phyloP scores from a whole-genome alignment of 2,329 filamentous ascomycete species.

The Paradendryphiella salina region DNA sequence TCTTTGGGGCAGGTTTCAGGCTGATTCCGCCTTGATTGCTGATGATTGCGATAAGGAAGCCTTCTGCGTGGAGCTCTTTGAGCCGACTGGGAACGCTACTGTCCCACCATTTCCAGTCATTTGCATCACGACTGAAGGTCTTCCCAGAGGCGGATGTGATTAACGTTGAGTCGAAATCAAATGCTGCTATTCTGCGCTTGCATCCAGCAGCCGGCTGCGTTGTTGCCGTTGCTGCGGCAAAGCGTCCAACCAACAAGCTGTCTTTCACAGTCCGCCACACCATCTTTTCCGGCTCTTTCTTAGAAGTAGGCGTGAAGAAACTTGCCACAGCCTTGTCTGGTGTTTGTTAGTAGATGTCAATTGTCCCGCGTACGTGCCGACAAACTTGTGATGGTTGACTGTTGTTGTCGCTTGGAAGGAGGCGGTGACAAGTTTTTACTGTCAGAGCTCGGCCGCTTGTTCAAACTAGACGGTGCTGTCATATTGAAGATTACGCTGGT shows the following conservation, averaged over 20 bases:
- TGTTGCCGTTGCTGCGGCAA: conserved; percentile 56
- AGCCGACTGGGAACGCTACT: conserved; percentile 67
- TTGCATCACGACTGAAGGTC: conserved; percentile 68
- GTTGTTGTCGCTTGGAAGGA: conserved; percentile 58
- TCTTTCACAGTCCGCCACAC: conserved; percentile 69
- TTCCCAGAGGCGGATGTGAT: conserved; percentile 80
- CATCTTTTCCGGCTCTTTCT: conserved; percentile 78
- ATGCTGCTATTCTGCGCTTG: conserved; percentile 42
- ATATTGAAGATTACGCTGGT: conserved; percentile 16
- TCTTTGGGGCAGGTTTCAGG: conserved; percentile 72
- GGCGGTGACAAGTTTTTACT: conserved; percentile 60
- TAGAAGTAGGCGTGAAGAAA: conserved; percentile 85
- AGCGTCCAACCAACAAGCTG: conserved; percentile 76
- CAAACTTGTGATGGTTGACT: conserved; percentile 59
- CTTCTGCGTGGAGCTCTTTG: conserved; percentile 69
- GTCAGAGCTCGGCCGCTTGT: conserved; percentile 46
- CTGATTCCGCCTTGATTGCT: conserved; percentile 88
- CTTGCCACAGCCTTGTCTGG: conserved; percentile 71
- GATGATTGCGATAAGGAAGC: conserved; percentile 75
- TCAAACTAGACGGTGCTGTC: conserved; percentile 21
- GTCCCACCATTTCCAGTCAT: conserved; percentile 97
- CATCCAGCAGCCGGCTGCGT: conserved; percentile 17
- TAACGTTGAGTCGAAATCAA: conserved; percentile 74
- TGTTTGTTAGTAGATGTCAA: conserved; percentile 5
- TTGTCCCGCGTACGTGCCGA: conserved; percentile 7